These are phyloP conservation scores for Botryotinia globosa DNA, from an alignment of 2,329 filamentous ascomycete species.

Conservation along the genomic window DNA sequence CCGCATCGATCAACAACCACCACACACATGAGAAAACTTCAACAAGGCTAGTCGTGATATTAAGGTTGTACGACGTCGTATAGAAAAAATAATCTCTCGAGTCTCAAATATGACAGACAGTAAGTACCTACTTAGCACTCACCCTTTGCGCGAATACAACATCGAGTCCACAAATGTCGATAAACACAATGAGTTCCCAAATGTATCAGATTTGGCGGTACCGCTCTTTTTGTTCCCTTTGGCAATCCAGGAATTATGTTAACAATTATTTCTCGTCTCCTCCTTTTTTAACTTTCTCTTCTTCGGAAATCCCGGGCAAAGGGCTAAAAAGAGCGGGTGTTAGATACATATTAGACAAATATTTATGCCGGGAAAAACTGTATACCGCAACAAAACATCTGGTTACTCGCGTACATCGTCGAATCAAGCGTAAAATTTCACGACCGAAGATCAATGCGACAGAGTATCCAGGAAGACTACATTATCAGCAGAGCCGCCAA, in stretches of 20 bases:
- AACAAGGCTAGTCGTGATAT: not conserved
- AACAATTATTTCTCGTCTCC: not conserved
- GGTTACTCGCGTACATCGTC: no score
- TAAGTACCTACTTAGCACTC: not conserved
- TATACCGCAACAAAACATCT: not conserved
- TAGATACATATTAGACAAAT: no score
- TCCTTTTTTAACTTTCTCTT: not conserved
- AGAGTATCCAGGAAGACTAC: no score
- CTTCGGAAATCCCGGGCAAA: not conserved
- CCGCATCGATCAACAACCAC: not conserved
- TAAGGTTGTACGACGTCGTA: not conserved
- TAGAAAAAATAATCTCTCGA: not conserved
- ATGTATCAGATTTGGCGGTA: not conserved
- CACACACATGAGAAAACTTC: accelerated
- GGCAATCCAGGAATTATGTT: not conserved
- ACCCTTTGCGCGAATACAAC: no score
- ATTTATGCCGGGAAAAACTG: no score
- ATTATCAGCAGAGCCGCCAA: no score
- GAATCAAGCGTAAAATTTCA: no score
- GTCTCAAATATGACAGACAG: not conserved
- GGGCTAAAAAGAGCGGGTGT: no score
- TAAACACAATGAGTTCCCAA: not conserved
- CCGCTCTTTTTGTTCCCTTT: not conserved
- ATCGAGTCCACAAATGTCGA: not conserved
- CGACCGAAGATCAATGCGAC: no score